Percentiles rank a stretch among this genome's conserved stretches.
Evolutionary conservation across 2,329 filamentous ascomycete genomes (phyloP).

Genomic region (Macroventuria anomochaeta): DNA sequence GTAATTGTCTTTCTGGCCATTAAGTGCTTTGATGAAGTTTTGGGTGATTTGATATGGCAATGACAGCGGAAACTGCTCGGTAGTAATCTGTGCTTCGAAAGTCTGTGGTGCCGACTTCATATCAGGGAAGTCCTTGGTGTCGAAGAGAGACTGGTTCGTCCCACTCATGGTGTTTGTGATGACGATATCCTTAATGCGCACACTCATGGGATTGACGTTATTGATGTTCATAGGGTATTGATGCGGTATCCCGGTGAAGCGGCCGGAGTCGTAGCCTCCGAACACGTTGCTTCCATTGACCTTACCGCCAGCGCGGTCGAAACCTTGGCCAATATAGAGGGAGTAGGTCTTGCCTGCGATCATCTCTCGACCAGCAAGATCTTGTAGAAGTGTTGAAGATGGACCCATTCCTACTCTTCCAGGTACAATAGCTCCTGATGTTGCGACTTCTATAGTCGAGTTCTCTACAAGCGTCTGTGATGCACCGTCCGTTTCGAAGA

Average conservation of each 20-base stretch:
- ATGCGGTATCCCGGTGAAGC: slow-evolving; percentile 48
- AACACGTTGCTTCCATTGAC: slow-evolving; percentile 54
- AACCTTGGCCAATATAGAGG: slow-evolving; percentile 53
- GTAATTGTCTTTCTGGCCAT: slow-evolving; percentile 45
- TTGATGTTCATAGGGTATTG: slow-evolving; percentile 42
- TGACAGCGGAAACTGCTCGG: slow-evolving; percentile 52
- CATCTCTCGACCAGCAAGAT: slow-evolving; percentile 42
- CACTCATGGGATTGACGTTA: slow-evolving; percentile 45
- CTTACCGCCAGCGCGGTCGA: slow-evolving; percentile 49
- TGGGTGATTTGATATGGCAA: slow-evolving; percentile 51
- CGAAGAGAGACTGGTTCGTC: slow-evolving; percentile 46
- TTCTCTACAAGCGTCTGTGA: slow-evolving; percentile 45
- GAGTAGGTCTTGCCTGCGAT: slow-evolving; percentile 52
- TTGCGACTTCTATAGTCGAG: slow-evolving; percentile 45
- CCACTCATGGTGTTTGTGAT: slow-evolving; percentile 41
- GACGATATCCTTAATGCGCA: slow-evolving; percentile 51
- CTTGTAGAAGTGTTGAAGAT: slow-evolving; percentile 49
- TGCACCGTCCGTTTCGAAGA: slow-evolving; percentile 49
- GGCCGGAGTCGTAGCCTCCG: slow-evolving; percentile 54
- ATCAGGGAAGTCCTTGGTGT: slow-evolving; percentile 37
- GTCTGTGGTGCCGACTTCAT: slow-evolving; percentile 37
- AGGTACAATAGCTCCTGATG: slow-evolving; percentile 39
- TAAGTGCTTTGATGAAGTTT: slow-evolving; percentile 48
- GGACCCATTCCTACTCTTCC: slow-evolving; percentile 51
- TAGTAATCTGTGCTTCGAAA: slow-evolving; percentile 53